These are phyloP conservation scores for Trichoderma koningiopsis DNA, from an alignment of 2,329 filamentous ascomycete genomes.

Conservation along the genomic window DNA sequence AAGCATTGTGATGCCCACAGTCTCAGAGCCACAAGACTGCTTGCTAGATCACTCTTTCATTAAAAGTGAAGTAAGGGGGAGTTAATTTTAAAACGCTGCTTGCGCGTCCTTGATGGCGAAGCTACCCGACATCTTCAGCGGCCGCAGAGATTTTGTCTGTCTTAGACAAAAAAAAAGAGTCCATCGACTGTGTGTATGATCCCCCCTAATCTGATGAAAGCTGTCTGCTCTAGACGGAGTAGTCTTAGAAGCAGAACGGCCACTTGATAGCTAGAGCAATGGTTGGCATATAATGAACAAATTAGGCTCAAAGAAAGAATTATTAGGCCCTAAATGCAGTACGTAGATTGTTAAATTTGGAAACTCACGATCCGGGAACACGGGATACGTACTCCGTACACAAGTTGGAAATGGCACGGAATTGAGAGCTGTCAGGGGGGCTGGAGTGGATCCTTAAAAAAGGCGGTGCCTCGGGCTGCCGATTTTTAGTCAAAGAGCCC, in stretches of 20 bases:
- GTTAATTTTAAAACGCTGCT: neutral
- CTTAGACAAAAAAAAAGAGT: constrained; percentile 1
- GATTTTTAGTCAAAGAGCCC: neutral
- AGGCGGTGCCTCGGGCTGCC: constrained; percentile 9
- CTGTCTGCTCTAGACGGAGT: neutral
- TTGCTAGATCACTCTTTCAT: neutral
- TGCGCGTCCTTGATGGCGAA: constrained; percentile 6
- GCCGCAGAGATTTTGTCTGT: constrained; percentile 3
- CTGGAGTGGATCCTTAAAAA: constrained; percentile 12
- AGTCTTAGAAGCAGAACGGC: neutral
- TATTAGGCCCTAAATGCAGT: neutral
- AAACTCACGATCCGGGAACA: neutral
- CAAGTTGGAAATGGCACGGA: neutral
- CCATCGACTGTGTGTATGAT: neutral
- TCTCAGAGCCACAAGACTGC: neutral
- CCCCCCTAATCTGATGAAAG: neutral
- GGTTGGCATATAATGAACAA: neutral
- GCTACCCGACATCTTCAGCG: neutral
- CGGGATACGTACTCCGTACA: neutral
- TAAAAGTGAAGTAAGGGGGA: neutral
- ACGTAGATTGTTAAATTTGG: neutral
- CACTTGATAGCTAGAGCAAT: neutral
- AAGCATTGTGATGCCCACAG: neutral
- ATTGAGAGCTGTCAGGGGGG: constrained; percentile 12
- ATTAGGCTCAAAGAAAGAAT: neutral